Base-by-base conservation (phyloP, 805 yeast genomes). In the Ogataea pilisensis region DNA sequence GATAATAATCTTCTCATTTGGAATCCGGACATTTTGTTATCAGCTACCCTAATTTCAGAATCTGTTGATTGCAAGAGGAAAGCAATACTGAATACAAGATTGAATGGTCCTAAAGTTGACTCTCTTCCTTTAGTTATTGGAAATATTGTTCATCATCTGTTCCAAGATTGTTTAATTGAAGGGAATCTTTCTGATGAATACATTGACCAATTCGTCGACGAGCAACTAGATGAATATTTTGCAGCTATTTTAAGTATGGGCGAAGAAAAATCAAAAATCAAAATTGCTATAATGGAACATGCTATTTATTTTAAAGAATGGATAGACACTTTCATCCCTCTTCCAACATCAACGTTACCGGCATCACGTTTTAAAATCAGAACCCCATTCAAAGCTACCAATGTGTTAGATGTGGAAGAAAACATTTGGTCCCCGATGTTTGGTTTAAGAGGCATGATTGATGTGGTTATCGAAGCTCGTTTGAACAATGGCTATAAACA, bases 391-490 rank as follows among this genome's bases (percentile, higher is more conserved):
- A 68, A 82, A 0, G 78, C 85, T 0, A 68, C 76, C 13, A 79
- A 82, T 42, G 75, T 89, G 8, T 66, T 87, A 26, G 96, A 86
- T 54, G 77, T 87, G 8, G 99, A 93, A 61, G 97, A 93, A 54
- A 85, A 81, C 51, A 82, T 93, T 12, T 81, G 95, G 88, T 87
- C 97, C 0, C 95, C 97, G 0, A 73, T 77, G 56, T 89, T 75
- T 65, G 99, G 99, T 0, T 63, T 93, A 8, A 78, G 87, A 50
- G 99, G 99, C 0, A 77, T 82, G 51, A 78, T 90, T 14, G 99
- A 93, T 65, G 96, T 83, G 3, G 88, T 96, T 0, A 72, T 88
- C 2, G 84, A 83, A 49, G 83, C 85, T 0, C 28, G 49, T 7
- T 60, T 65, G 20, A 56, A 73, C 8, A 65, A 65, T 33, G 68